Percentiles rank a stretch among this genome's conserved stretches.
Evolutionary conservation across 2,329 filamentous ascomycete genomes (phyloP).

Genomic region (Grosmannia serpens): DNA sequence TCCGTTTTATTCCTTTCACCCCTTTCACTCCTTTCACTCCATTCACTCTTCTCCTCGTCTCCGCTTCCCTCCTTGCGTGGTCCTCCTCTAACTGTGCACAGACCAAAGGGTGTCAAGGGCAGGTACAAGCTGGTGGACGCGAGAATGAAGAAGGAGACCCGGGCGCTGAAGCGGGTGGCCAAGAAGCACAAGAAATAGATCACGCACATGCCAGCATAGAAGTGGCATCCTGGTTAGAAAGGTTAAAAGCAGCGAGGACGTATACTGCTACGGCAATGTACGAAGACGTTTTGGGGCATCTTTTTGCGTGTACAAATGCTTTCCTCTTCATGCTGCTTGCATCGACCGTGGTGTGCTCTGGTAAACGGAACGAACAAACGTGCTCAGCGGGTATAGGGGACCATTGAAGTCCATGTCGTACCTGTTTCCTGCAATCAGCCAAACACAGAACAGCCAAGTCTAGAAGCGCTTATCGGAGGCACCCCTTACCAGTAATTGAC

Average conservation of each 20-base stretch:
- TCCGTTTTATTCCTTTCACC: no score
- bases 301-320: not conserved
- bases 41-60: not conserved
- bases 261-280: not conserved
- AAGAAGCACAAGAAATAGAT: conserved; percentile 48
- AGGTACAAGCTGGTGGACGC: conserved; percentile 96
- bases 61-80: not conserved
- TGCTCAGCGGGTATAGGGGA: conserved; percentile 49
- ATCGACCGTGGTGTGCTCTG: not conserved
- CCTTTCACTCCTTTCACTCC: no score
- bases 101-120: conserved; percentile 86
- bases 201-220: not conserved
- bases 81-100: conserved; percentile 13
- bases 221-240: not conserved
- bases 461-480: not conserved
- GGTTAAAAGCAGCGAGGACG: not conserved
- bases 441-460: conserved; percentile 1
- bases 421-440: conserved; percentile 27
- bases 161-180: conserved; percentile 65
- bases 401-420: conserved; percentile 72
- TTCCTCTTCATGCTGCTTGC: not conserved
- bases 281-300: not conserved
- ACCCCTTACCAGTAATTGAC: conserved; percentile 65
- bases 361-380: conserved; percentile 36
- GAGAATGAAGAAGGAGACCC: conserved; percentile 90